A percentile compares a stretch with the other conserved stretches of the same genome.
phyloP scores from a whole-genome alignment of 2,329 filamentous ascomycete genomes.

The Nigrograna mackinnonii region DNA sequence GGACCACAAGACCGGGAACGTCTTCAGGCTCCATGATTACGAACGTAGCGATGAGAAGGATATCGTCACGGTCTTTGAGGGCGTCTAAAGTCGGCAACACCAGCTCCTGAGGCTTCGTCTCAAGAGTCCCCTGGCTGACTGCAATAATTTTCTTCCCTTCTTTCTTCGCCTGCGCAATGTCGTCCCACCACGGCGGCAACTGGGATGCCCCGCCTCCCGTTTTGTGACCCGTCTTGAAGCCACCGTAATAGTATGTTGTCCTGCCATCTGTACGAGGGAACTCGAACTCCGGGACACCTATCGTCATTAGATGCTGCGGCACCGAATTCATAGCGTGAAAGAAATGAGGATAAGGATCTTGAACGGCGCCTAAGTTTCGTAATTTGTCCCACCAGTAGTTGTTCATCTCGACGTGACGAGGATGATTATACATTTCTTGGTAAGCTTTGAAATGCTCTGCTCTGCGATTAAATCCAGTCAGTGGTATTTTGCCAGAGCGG shows the following conservation, averaged over 20 bases:
- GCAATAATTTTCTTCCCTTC: slow-evolving; percentile 46
- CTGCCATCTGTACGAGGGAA: slow-evolving; percentile 42
- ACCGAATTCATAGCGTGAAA: slow-evolving; percentile 24
- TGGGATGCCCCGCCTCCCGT: slow-evolving; percentile 3
- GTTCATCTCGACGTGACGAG: slow-evolving; percentile 18
- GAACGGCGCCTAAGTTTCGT: slow-evolving; percentile 12
- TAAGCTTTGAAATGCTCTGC: slow-evolving; percentile 14
- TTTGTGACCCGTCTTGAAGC: slow-evolving; percentile 9
- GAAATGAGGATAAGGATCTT: slow-evolving; percentile 9
- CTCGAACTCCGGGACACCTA: slow-evolving; percentile 41
- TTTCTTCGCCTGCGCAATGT: slow-evolving; percentile 44
- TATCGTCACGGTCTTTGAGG: slow-evolving; percentile 46
- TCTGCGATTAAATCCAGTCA: slow-evolving; percentile 11
- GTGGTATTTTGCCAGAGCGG: slow-evolving; percentile 14
- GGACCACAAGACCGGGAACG: slow-evolving; percentile 24
- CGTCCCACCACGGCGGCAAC: slow-evolving; percentile 52
- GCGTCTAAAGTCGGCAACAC: slow-evolving; percentile 51
- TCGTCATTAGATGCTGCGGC: slow-evolving; percentile 32
- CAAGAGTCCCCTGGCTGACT: slow-evolving; percentile 54
- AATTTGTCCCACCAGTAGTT: slow-evolving; percentile 15
- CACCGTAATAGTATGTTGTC: slow-evolving; percentile 48
- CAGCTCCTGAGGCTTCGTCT: slow-evolving; percentile 44
- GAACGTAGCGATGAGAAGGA: slow-evolving; percentile 42
- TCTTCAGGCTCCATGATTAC: slow-evolving; percentile 32
- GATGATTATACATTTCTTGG: slow-evolving; percentile 6